A percentile compares a stretch with the other conserved stretches of the same genome.
Conservation (phyloP, 148 eudicot genomes). For the Nepenthes gracilis region DNA sequence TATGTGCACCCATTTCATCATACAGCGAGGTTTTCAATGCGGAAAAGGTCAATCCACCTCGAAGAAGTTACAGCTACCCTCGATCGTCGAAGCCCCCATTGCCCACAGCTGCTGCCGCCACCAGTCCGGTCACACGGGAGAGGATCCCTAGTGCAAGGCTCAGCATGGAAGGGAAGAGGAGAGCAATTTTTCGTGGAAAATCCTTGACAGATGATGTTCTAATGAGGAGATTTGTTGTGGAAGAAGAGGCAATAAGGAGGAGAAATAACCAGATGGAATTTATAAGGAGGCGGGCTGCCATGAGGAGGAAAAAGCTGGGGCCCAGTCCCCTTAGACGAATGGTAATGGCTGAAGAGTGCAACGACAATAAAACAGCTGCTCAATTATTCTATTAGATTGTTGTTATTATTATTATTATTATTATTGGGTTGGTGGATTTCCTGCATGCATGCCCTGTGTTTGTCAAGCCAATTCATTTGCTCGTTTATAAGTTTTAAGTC, state of each 20-base stretch:
- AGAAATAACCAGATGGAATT: constrained; percentile 73
- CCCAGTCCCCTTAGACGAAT: constrained; percentile 82
- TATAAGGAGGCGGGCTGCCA: constrained; percentile 49
- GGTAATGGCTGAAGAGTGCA: constrained; percentile 42
- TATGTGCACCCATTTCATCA: constrained; percentile 88
- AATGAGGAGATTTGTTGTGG: constrained; percentile 89
- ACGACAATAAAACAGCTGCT: too few relatives aligned
- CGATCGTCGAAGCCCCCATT: constrained; percentile 47
- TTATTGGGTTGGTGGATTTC: too few relatives aligned
- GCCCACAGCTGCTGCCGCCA: constrained; percentile 14
- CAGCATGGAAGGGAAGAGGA: constrained; percentile 50
- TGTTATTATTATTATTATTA: too few relatives aligned
- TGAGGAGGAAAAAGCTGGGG: constrained; percentile 69
- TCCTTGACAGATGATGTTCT: constrained; percentile 74
- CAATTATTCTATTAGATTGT: too few relatives aligned
- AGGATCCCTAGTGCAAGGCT: constrained; percentile 41
- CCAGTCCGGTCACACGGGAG: background rate
- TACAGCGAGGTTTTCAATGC: constrained; percentile 62
- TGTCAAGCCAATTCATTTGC: too few relatives aligned
- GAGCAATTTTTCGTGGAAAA: constrained; percentile 63
- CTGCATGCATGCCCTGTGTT: too few relatives aligned
- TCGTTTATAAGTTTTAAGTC: too few relatives aligned
- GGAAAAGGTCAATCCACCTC: constrained; percentile 37
- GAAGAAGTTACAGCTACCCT: constrained; percentile 80
- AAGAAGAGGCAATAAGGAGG: constrained; percentile 82